phyloP scores from a whole-genome alignment of 345 rosid genomes.

The Syzygium oleosum region DNA sequence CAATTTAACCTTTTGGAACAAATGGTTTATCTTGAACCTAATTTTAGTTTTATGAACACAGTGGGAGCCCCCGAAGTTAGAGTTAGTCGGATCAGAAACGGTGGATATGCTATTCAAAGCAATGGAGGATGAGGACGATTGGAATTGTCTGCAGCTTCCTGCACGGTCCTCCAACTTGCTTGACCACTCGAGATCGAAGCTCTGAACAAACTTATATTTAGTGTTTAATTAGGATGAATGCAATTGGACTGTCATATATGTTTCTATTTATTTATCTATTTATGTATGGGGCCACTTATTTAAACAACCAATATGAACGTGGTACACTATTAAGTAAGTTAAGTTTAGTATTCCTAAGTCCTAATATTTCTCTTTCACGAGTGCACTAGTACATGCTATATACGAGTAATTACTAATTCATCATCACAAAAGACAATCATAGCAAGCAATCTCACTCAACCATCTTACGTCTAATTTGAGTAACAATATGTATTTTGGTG shows the following conservation, averaged over 20 bases:
- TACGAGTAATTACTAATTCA: too few relatives aligned
- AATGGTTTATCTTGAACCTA: background rate
- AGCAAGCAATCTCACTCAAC: background rate
- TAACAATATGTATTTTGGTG: too few relatives aligned
- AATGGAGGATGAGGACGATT: background rate
- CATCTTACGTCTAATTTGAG: too few relatives aligned
- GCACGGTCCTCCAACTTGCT: background rate
- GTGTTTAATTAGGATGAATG: background rate
- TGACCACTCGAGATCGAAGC: background rate
- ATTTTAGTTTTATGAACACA: background rate
- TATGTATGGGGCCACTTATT: too few relatives aligned
- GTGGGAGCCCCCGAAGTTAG: slow-evolving; percentile 1
- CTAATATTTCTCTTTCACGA: too few relatives aligned
- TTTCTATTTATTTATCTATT: background rate
- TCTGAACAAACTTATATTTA: background rate
- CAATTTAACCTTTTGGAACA: background rate
- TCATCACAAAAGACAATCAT: too few relatives aligned
- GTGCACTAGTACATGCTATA: too few relatives aligned
- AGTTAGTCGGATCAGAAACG: background rate
- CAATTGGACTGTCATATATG: background rate
- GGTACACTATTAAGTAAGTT: too few relatives aligned
- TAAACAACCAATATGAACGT: too few relatives aligned
- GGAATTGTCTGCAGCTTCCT: background rate
- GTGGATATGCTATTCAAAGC: background rate
- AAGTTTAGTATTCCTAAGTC: too few relatives aligned